Base-by-base conservation (phyloP, 2,329 filamentous ascomycete genomes). In the Thelonectria blattea region DNA sequence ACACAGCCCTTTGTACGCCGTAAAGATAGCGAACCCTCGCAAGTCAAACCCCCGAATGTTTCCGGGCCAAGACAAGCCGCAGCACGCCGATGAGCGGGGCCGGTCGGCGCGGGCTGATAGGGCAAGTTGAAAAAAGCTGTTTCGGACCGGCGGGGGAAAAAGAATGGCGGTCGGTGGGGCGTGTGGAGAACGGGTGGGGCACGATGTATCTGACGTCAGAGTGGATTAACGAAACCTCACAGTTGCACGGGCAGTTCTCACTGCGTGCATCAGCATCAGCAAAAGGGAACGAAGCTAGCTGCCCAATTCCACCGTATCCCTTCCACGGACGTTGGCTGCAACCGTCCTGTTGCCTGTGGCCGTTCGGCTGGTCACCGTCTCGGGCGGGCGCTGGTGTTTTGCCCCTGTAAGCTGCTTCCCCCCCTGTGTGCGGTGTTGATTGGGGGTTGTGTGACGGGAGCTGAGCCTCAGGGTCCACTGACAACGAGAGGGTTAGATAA, bases 121-220 rank as follows among this genome's bases (percentile, higher is more conserved):
- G 67, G 45, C 48, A 18, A 45, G 24, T 48, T 56, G 27, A 7
- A 30, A 30, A 30, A 30, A 9, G 2, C 2, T 7, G 27, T 69
- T 64, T 64, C 65, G 62, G 58, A 55, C 68, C 65, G 65, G 66
- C 51, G 55, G 54, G 62, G 55, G 22, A 6, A 30, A 8, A 8
- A 10, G 27, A 10, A 30, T 6, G 27, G 8, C 27, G 10, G 48
- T 22, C 24, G 14, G 32, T 34, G n/a, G n/a, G n/a, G n/a, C n/a
- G n/a, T n/a, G n/a, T n/a, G 34, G 34, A 37, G 34, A 37, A 37
- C 34, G 15, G 15, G 61, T 63, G 60, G 64, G 60, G 54, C 52
- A 55, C 63, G 59, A 56, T 39, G 45, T 27, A 41, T 10, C 63
- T 74, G 72, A 75, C 73, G 73, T 75, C 73, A 75, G 45, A 52